Evolutionary conservation across 352 stramenopile species (phyloP).

Genomic region (Thalassiosira exigua): DNA sequence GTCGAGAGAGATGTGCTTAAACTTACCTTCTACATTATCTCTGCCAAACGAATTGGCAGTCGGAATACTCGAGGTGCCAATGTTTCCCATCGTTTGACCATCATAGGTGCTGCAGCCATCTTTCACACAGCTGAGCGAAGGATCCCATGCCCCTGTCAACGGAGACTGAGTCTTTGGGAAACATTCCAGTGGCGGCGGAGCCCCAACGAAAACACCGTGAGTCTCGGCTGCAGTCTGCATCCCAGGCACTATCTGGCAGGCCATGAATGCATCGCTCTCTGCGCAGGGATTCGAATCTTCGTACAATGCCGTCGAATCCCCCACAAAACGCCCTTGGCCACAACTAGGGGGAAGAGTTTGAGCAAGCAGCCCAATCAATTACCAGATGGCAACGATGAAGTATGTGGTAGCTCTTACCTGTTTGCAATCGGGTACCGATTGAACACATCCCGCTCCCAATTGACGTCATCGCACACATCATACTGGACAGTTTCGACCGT

Average conservation of each 20-base stretch:
- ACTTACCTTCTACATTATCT: too few relatives aligned
- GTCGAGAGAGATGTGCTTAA: background rate
- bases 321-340: slow-evolving; percentile 29
- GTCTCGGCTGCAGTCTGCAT: slow-evolving; percentile 45
- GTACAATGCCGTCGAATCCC: slow-evolving; percentile 20
- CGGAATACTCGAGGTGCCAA: slow-evolving; percentile 42
- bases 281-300: slow-evolving; percentile 41
- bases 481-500: slow-evolving; percentile 54
- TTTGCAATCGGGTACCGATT: slow-evolving; percentile 47
- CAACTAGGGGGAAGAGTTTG: too few relatives aligned
- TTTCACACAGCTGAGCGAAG: slow-evolving; percentile 32
- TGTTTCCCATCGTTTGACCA: slow-evolving; percentile 36
- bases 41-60: slow-evolving; percentile 47
- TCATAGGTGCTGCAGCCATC: slow-evolving; percentile 42
- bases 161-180: slow-evolving; percentile 13
- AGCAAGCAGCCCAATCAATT: too few relatives aligned
- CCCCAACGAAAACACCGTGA: slow-evolving; percentile 23
- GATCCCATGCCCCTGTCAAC: slow-evolving; percentile 47
- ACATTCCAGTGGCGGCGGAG: slow-evolving; percentile 49
- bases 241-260: slow-evolving; percentile 31
- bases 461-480: slow-evolving; percentile 66
- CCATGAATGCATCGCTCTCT: slow-evolving; percentile 46
- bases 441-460: slow-evolving; percentile 65
- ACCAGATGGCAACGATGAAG: too few relatives aligned
- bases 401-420: too few relatives aligned